These are phyloP conservation scores for Phytophthora quininea DNA, from an alignment of 352 stramenopile species.

Conservation along the genomic window DNA sequence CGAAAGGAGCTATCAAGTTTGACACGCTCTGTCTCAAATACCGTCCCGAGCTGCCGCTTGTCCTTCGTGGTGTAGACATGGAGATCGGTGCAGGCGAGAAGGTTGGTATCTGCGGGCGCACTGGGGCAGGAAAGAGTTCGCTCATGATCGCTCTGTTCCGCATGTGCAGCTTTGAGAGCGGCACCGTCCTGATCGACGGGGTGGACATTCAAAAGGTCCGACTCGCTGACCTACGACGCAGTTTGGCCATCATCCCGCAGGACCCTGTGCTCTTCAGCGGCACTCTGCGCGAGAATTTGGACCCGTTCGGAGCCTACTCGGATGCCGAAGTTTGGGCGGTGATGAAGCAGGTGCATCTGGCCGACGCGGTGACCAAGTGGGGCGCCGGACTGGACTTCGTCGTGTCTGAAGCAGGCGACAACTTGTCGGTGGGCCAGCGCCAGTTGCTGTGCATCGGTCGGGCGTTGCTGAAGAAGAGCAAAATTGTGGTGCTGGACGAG, in stretches of 20 bases:
- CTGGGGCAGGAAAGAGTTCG: slow-evolving; percentile 51
- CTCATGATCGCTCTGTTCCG: slow-evolving; percentile 55
- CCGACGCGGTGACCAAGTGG: slow-evolving; percentile 66
- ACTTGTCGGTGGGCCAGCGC: slow-evolving; percentile 94
- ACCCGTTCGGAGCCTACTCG: slow-evolving; percentile 85
- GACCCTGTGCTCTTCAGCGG: slow-evolving; percentile 92
- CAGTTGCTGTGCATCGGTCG: slow-evolving; percentile 92
- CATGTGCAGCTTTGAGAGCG: slow-evolving; percentile 54
- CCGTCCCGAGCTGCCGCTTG: slow-evolving; percentile 42
- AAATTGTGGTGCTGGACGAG: slow-evolving; percentile 94
- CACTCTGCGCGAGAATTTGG: slow-evolving; percentile 91
- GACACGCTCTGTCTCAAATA: slow-evolving; percentile 41
- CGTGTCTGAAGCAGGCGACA: slow-evolving; percentile 91
- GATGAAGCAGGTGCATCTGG: slow-evolving; percentile 58
- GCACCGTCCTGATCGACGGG: slow-evolving; percentile 86
- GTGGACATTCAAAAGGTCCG: slow-evolving; percentile 61
- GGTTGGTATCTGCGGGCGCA: slow-evolving; percentile 60
- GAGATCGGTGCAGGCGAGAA: slow-evolving; percentile 39
- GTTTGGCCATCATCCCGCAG: slow-evolving; percentile 60
- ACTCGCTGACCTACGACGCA: slow-evolving; percentile 41
- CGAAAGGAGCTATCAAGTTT: slow-evolving; percentile 37
- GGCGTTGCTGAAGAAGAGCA: slow-evolving; percentile 89
- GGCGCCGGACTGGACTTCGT: slow-evolving; percentile 71
- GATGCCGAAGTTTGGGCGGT: slow-evolving; percentile 70
- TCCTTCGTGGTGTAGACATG: slow-evolving; percentile 40